phyloP scores from a whole-genome alignment of 208 protist genomes.

The Vickermania ingenoplastis region DNA sequence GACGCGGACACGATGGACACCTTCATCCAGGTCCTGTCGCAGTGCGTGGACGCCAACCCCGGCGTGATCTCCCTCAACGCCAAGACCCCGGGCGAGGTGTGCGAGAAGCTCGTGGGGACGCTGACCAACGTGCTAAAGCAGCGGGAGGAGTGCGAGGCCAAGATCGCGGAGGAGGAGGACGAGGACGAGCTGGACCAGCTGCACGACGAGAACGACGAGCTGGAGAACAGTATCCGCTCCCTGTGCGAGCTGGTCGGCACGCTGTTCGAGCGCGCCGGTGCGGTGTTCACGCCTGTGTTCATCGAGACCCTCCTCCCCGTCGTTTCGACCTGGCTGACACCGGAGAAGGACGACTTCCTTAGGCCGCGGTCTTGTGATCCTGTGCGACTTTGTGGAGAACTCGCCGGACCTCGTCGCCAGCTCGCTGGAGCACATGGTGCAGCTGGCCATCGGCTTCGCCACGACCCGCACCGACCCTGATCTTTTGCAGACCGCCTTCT shows the following conservation, averaged over 20 bases:
- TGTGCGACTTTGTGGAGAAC: conserved; percentile 74
- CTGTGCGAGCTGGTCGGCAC: conserved; percentile 54
- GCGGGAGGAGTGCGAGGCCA: conserved; percentile 34
- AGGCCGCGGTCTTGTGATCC: conserved; percentile 36
- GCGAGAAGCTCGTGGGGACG: conserved; percentile 56
- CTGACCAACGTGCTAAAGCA: conserved; percentile 43
- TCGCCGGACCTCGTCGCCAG: conserved; percentile 34
- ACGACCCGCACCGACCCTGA: conserved; percentile 29
- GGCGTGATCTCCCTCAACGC: conserved; percentile 43
- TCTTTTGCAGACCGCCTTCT: conserved; percentile 63
- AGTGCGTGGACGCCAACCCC: conserved; percentile 53
- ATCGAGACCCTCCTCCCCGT: conserved; percentile 48
- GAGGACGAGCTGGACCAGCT: conserved; percentile 81
- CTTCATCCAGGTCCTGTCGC: conserved; percentile 50
- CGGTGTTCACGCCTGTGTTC: conserved; percentile 65
- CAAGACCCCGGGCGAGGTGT: conserved; percentile 28
- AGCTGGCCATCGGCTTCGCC: conserved; percentile 37
- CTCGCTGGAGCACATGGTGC: conserved; percentile 33
- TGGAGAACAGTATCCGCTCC: conserved; percentile 50
- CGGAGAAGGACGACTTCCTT: conserved; percentile 56
- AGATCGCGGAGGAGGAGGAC: conserved; percentile 56
- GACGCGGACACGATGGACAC: conserved; percentile 47
- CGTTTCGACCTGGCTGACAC: conserved; percentile 40
- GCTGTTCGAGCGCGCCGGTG: conserved; percentile 43
- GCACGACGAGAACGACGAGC: conserved; percentile 58